Evolutionary conservation across 768 basidiomycete species (phyloP), one percentile per base, ranked within the genome.

Genomic region (Kwoniella sp.): DNA sequence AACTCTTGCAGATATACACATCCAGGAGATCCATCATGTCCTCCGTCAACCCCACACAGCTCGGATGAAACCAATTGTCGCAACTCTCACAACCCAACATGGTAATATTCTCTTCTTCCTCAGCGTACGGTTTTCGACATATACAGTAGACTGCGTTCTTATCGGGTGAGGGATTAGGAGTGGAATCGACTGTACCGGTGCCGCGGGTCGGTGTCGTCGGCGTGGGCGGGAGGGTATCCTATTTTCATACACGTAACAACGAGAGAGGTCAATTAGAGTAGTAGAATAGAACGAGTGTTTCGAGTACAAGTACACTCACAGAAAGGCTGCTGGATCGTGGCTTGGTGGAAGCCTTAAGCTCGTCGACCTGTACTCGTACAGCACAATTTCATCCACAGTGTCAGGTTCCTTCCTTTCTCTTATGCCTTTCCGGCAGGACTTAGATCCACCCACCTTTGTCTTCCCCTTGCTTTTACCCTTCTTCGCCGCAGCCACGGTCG

Each of bases 1-100:
- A 79, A 12, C 57, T 58, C 22, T 63, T 57, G 56, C 77, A 79
- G 15, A 75, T 72, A 57, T 70, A 79, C 17, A 60, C 58, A 65
- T 75, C 77, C 21, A 79, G 44, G 36, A 70, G 47, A 9, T 72
- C 75, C 5, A 75, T 58, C 47, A 73, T 65, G 7, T 73, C 64
- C 22, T 72, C 68, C 19, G 60, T 52, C 13, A 79, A 27, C 0
- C 69, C 70, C 22, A 76, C 60, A 61, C 78, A 79, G 33, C 21
- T 54, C 10, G 74, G 69, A 59, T 77, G 76, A 24, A 68, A 79
- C 78, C 78, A 79, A 53, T 72, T 69, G 36, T 74, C 71, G 58
- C 78, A 79, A 15, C 77, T 75, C 40, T 79, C 77, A 58, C 77
- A 79, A 21, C 70, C 77, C 0, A 79, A 53, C 72, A 76, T 75